Base-by-base conservation (phyloP, 78 protist genomes). In the Acrasis kona region DNA sequence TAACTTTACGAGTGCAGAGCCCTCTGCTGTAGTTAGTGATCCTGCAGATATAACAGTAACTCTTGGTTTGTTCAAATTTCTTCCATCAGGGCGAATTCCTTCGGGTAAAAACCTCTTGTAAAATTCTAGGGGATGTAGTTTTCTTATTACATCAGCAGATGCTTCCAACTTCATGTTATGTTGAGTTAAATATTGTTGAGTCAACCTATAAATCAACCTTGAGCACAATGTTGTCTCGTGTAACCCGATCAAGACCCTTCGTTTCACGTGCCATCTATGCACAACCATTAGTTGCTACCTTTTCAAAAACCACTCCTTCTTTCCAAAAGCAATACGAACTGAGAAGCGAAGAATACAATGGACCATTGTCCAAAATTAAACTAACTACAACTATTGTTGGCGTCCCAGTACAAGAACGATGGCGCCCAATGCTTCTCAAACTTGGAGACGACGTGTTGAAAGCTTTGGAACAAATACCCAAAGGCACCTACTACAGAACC, bases 321-420 rank as follows among this genome's bases (percentile, higher is more conserved):
- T 50, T 50, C 61, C 61, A 50, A 50, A 50, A 50, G 61, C 61
- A 50, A n/a, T n/a, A n/a, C n/a, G n/a, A n/a, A n/a, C n/a, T n/a
- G n/a, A n/a, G n/a, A n/a, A n/a, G n/a, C n/a, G n/a, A n/a, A n/a
- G n/a, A n/a, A n/a, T n/a, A n/a, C n/a, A n/a, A n/a, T n/a, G n/a
- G n/a, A n/a, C n/a, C n/a, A n/a, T n/a, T n/a, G n/a, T n/a, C n/a
- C n/a, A n/a, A n/a, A n/a, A n/a, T n/a, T 19, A 50, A 50, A 50
- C 34, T n/a, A 50, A 50, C 61, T n/a, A 50, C 61, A 50, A 19
- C 34, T 50, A n/a, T 50, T n/a, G 61, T 50, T n/a, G 61, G 61
- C 19, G 19, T 50, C 19, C 61, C 61, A 50, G 34, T 19, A 50
- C 61, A 50, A 50, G 34, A 19, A n/a, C 19, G 61, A 50, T 50